Conservation (phyloP, 352 stramenopile genomes). For the Hyaloperonospora brassicae region DNA sequence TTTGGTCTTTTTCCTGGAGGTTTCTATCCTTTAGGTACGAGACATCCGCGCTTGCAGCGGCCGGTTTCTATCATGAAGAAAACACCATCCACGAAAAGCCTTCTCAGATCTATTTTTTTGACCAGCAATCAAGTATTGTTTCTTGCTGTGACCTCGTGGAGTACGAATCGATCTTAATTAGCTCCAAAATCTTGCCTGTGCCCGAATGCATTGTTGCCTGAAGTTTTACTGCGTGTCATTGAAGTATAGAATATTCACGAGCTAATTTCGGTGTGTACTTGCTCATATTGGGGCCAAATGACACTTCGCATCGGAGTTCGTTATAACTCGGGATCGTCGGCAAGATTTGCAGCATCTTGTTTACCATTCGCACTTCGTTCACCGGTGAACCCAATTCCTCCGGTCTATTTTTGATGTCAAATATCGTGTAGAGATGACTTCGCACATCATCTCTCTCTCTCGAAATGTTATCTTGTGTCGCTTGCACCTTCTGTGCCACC, state of each 20-base stretch:
- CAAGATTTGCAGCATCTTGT: slow-evolving; percentile 6
- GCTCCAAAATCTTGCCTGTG: background rate
- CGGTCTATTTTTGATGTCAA: slow-evolving; percentile 5
- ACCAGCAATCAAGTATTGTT: background rate
- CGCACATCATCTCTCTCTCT: background rate
- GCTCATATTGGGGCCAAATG: slow-evolving; percentile 10
- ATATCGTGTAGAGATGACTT: slow-evolving; percentile 1
- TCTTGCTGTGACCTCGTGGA: background rate
- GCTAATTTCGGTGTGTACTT: slow-evolving; percentile 11
- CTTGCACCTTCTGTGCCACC: background rate
- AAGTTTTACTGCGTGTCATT: slow-evolving; percentile 6
- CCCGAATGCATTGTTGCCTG: slow-evolving; percentile 7
- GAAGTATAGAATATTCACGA: slow-evolving; percentile 10
- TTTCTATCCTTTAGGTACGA: background rate
- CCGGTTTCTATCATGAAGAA: background rate
- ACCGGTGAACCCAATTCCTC: slow-evolving; percentile 1
- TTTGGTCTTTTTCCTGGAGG: background rate
- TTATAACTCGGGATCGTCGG: slow-evolving; percentile 4
- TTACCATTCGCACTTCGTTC: slow-evolving; percentile 10
- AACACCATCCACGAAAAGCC: background rate
- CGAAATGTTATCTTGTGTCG: background rate
- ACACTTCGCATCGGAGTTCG: slow-evolving; percentile 6
- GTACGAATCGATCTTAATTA: background rate
- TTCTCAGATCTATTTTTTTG: background rate
- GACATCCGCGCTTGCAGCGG: slow-evolving; percentile 1